Conservation (phyloP, 352 stramenopile species). For the Phytophthora pisi region DNA sequence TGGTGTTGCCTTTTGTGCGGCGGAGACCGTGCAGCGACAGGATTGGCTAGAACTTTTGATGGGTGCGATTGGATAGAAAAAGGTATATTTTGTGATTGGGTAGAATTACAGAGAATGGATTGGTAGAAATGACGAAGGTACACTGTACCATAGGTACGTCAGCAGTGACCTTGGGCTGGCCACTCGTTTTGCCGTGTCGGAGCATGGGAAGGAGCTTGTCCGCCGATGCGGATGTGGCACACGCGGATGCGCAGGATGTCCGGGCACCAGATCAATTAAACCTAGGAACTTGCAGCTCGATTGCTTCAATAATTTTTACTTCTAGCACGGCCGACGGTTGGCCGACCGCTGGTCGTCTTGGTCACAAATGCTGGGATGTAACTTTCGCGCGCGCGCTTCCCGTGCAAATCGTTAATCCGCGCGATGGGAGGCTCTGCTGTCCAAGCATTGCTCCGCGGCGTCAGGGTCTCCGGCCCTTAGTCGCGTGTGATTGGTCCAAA, state of each 20-base stretch:
- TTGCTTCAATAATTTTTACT: no score
- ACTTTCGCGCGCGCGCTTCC: neutral
- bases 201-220: slow-evolving; percentile 3
- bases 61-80: slow-evolving; percentile 9
- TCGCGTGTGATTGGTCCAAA: slow-evolving; percentile 7
- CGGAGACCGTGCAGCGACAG: neutral
- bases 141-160: slow-evolving; percentile 4
- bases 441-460: slow-evolving; percentile 15
- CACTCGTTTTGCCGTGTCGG: slow-evolving; percentile 11
- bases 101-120: neutral
- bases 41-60: slow-evolving; percentile 14
- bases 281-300: no score
- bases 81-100: neutral
- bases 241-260: neutral
- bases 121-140: neutral
- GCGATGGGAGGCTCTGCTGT: slow-evolving; percentile 7
- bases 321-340: no score
- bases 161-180: neutral
- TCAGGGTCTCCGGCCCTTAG: neutral
- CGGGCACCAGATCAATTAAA: no score
- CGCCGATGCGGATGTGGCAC: neutral
- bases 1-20: slow-evolving; percentile 3
- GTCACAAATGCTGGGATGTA: slow-evolving; percentile 2
- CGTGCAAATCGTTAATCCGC: slow-evolving; percentile 13
- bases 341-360: no score